A percentile compares a stretch with the other conserved stretches of the same genome.
Evolutionary conservation across 495 filamentous ascomycete species (phyloP).

Genomic region (Glarea lozoyensis): DNA sequence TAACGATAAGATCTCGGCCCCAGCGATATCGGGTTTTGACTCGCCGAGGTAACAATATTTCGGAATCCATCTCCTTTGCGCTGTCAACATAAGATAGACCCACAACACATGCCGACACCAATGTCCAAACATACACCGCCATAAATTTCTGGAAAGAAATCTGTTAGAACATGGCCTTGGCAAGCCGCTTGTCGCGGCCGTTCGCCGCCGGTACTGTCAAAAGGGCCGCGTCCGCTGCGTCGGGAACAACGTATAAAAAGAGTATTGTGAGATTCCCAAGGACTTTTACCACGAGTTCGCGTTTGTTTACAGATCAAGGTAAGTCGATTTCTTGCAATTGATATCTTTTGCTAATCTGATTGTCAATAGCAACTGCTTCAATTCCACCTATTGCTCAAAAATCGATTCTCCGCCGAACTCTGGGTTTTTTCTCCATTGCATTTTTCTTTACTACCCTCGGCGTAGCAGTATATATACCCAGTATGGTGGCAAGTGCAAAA

Average conservation of each 20-base stretch:
- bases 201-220: not conserved
- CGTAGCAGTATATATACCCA: too few species aligned
- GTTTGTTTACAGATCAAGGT: not conserved
- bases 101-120: not conserved
- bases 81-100: too few species aligned
- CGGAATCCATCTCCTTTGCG: too few species aligned
- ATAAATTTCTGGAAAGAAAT: not conserved
- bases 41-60: too few species aligned
- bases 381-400: too few species aligned
- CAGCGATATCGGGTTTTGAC: too few species aligned
- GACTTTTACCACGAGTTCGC: not conserved
- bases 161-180: not conserved
- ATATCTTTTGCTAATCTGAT: too few species aligned
- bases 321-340: not conserved
- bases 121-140: not conserved
- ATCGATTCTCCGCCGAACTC: slow-evolving; percentile 22
- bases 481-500: slow-evolving; percentile 41
- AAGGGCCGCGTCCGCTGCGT: not conserved
- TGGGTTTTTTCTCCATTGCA: slow-evolving; percentile 27
- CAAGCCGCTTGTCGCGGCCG: slow-evolving; percentile 1
- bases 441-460: slow-evolving; percentile 39
- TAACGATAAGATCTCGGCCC: too few species aligned
- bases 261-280: not conserved
- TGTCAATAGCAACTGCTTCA: too few species aligned
- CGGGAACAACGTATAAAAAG: not conserved